These are phyloP conservation scores for Centrapalus pauciflorus DNA, from an alignment of 129 eudicot species.

Conservation along the genomic window DNA sequence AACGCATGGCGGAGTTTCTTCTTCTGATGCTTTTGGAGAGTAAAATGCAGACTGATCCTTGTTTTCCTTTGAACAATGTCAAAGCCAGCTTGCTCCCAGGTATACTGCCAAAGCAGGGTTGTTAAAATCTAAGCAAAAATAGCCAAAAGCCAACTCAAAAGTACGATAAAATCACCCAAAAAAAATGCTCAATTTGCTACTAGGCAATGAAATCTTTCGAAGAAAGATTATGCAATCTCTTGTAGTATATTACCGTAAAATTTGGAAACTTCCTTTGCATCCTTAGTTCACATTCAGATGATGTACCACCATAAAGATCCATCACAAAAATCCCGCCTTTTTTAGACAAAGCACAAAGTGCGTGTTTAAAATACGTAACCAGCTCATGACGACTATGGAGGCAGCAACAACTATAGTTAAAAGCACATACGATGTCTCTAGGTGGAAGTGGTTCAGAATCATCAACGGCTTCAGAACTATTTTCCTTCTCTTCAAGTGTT, in stretches of 20 bases:
- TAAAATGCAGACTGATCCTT: constrained; percentile 86
- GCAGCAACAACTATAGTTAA: constrained; percentile 97
- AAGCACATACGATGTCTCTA: constrained; percentile 91
- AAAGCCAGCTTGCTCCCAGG: constrained; percentile 96
- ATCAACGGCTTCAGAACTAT: constrained; percentile 12
- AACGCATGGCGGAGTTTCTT: constrained; percentile 89
- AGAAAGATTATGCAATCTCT: too few species aligned
- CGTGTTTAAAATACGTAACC: constrained; percentile 78
- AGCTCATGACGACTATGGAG: constrained; percentile 82
- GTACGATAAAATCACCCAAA: not conserved
- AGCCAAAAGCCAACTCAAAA: not conserved
- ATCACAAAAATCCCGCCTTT: constrained; percentile 91
- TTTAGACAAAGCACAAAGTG: constrained; percentile 49
- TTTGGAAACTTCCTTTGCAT: constrained; percentile 86
- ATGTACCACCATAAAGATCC: constrained; percentile 98
- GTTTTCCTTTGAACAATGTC: constrained; percentile 87
- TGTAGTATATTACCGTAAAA: constrained; percentile 74
- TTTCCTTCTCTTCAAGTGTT: constrained; percentile 43
- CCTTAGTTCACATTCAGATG: constrained; percentile 81
- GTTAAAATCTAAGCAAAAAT: not conserved
- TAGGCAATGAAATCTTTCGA: too few species aligned
- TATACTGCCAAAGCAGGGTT: constrained; percentile 38
- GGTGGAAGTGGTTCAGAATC: constrained; percentile 44
- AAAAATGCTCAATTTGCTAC: too few species aligned
- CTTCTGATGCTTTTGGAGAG: constrained; percentile 60